Conservation (phyloP, 768 basidiomycete genomes). For the Tephrocybe sp. region DNA sequence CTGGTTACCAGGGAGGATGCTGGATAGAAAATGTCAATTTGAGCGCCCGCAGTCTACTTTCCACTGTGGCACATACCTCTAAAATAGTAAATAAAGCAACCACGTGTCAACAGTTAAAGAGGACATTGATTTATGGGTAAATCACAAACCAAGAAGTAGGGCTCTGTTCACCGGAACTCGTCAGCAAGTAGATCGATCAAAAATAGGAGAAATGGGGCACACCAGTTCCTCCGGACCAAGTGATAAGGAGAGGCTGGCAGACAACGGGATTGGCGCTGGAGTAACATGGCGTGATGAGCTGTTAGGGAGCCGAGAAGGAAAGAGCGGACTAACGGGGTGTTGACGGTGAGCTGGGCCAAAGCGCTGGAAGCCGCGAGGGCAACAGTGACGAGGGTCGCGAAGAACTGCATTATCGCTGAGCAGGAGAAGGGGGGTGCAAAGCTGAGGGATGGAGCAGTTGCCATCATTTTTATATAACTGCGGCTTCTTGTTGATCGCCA, state of each 20-base stretch:
- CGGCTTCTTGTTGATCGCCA: slow-evolving; percentile 22
- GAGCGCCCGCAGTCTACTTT: background rate
- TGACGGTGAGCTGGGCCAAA: slow-evolving; percentile 48
- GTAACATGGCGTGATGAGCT: slow-evolving; percentile 10
- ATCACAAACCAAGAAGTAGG: slow-evolving; percentile 62
- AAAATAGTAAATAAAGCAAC: slow-evolving; percentile 9
- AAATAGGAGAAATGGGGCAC: slow-evolving; percentile 22
- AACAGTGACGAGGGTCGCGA: slow-evolving; percentile 38
- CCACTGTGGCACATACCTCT: slow-evolving; percentile 36
- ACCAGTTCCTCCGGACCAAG: slow-evolving; percentile 61
- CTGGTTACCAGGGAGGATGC: slow-evolving; percentile 52
- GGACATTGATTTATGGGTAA: background rate
- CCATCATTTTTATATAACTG: slow-evolving; percentile 20
- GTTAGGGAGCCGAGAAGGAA: background rate
- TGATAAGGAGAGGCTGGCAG: slow-evolving; percentile 57
- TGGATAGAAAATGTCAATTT: slow-evolving; percentile 23
- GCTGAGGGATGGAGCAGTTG: slow-evolving; percentile 22
- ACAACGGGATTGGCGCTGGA: slow-evolving; percentile 46
- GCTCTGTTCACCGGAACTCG: slow-evolving; percentile 41
- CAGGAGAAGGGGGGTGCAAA: slow-evolving; percentile 26
- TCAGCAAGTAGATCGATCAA: slow-evolving; percentile 11
- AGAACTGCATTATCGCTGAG: slow-evolving; percentile 47
- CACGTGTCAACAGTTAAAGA: slow-evolving; percentile 1
- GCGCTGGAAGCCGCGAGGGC: slow-evolving; percentile 41
- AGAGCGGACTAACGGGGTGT: slow-evolving; percentile 59